These are phyloP conservation scores for Chalciporus pseudorubinellus DNA, from an alignment of 768 basidiomycete species.

Conservation along the genomic window DNA sequence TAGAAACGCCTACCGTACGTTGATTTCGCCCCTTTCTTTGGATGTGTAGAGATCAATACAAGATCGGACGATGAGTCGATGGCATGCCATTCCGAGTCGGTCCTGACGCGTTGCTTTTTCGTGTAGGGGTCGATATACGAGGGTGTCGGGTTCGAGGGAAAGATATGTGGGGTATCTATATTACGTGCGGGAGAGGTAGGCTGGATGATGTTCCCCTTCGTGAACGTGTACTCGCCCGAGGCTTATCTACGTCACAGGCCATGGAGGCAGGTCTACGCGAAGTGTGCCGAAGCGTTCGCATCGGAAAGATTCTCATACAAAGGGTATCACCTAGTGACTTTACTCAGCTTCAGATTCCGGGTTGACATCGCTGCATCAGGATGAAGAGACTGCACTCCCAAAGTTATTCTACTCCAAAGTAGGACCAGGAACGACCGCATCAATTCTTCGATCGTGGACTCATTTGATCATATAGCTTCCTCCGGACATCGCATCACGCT, in stretches of 20 bases:
- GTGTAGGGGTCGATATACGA: constrained; percentile 74
- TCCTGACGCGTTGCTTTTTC: background rate
- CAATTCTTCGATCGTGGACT: background rate
- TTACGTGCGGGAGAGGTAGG: constrained; percentile 87
- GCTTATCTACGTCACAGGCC: constrained; percentile 48
- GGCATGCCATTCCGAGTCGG: too few species aligned
- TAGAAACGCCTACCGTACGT: constrained; percentile 81
- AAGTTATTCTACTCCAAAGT: constrained; percentile 93
- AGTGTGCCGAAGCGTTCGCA: constrained; percentile 90
- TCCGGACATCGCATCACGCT: constrained; percentile 86
- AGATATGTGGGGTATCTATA: constrained; percentile 95
- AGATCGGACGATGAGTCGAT: background rate
- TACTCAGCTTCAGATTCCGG: background rate
- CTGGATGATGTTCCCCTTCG: background rate
- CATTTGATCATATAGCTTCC: constrained; percentile 61
- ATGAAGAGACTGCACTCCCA: constrained; percentile 90
- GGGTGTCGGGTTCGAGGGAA: constrained; percentile 93
- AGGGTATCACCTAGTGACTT: constrained; percentile 51
- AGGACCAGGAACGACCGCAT: background rate
- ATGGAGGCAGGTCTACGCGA: constrained; percentile 98
- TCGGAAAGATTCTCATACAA: constrained; percentile 98
- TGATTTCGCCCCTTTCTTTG: constrained; percentile 1
- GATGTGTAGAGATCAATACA: background rate
- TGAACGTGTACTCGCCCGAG: background rate
- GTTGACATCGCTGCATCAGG: constrained; percentile 43